These are phyloP conservation scores for Garcia nutans DNA, from an alignment of 345 rosid species.

Conservation along the genomic window DNA sequence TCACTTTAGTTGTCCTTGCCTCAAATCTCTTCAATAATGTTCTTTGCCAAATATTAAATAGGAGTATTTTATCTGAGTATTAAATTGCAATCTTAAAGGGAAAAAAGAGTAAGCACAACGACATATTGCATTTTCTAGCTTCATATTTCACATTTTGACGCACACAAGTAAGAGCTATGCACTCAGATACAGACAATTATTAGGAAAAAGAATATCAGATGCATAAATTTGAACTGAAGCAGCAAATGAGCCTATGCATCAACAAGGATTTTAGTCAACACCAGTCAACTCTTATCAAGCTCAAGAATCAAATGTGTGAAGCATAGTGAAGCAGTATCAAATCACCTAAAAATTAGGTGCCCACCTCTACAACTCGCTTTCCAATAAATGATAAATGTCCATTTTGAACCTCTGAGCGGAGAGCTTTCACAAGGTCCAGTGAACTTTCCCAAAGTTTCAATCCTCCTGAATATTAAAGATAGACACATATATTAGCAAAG, in stretches of 20 bases:
- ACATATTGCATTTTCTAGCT: neutral
- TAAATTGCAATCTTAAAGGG: neutral
- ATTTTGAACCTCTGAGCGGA: slow-evolving; percentile 51
- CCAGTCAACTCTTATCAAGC: neutral
- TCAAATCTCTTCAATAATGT: neutral
- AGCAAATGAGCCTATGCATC: neutral
- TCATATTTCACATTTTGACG: neutral
- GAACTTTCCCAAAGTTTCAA: slow-evolving; percentile 99
- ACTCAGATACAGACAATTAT: neutral
- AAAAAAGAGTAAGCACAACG: neutral
- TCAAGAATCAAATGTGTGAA: neutral
- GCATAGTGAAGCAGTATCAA: neutral
- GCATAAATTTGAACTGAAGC: neutral
- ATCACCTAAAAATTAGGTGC: slow-evolving; percentile 34
- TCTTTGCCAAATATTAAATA: neutral
- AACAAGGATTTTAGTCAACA: neutral
- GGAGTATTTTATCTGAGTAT: neutral
- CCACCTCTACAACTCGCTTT: slow-evolving; percentile 83
- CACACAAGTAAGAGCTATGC: neutral
- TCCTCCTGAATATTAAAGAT: slow-evolving; percentile 52
- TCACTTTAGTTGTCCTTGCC: neutral
- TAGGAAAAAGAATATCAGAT: neutral
- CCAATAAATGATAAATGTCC: slow-evolving; percentile 53
- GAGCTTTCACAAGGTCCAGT: slow-evolving; percentile 80
- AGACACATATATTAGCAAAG: neutral